These are phyloP conservation scores for Lentinula lateritia DNA, from an alignment of 768 basidiomycete genomes.

Conservation along the genomic window DNA sequence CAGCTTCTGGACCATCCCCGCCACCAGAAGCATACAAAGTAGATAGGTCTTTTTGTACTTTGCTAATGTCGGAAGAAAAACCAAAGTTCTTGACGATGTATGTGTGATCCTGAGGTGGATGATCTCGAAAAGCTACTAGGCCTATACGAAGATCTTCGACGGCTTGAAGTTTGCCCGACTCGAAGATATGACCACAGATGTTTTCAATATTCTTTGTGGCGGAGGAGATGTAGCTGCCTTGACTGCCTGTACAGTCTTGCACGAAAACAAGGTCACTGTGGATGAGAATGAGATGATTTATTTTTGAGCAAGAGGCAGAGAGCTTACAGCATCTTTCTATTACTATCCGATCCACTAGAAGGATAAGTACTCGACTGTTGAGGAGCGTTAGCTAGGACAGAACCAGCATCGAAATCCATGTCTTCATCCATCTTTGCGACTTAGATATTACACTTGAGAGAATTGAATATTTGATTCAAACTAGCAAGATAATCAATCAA, in stretches of 20 bases:
- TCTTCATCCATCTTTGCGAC: slow-evolving; percentile 65
- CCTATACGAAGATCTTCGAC: slow-evolving; percentile 89
- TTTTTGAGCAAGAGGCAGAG: slow-evolving; percentile 8
- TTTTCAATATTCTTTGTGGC: slow-evolving; percentile 95
- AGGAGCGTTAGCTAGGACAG: slow-evolving; percentile 22
- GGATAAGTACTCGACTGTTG: background rate
- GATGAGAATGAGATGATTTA: slow-evolving; percentile 8
- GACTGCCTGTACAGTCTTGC: slow-evolving; percentile 92
- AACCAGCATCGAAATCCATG: slow-evolving; percentile 58
- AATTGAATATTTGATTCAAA: background rate
- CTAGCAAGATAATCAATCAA: background rate
- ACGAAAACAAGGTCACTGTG: slow-evolving; percentile 88
- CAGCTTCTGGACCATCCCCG: slow-evolving; percentile 94
- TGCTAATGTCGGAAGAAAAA: slow-evolving; percentile 86
- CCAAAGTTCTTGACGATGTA: slow-evolving; percentile 92
- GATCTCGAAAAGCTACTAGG: slow-evolving; percentile 91
- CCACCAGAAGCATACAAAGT: slow-evolving; percentile 85
- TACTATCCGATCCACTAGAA: slow-evolving; percentile 19
- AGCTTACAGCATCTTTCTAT: slow-evolving; percentile 73
- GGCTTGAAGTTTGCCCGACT: slow-evolving; percentile 85
- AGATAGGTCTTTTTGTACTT: slow-evolving; percentile 81
- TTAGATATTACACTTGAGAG: background rate
- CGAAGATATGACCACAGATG: slow-evolving; percentile 92
- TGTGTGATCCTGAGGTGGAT: slow-evolving; percentile 95
- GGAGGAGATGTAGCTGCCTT: slow-evolving; percentile 86